phyloP scores from a whole-genome alignment of 1,284 basidiomycete genomes.

The Marasmius fiardii region DNA sequence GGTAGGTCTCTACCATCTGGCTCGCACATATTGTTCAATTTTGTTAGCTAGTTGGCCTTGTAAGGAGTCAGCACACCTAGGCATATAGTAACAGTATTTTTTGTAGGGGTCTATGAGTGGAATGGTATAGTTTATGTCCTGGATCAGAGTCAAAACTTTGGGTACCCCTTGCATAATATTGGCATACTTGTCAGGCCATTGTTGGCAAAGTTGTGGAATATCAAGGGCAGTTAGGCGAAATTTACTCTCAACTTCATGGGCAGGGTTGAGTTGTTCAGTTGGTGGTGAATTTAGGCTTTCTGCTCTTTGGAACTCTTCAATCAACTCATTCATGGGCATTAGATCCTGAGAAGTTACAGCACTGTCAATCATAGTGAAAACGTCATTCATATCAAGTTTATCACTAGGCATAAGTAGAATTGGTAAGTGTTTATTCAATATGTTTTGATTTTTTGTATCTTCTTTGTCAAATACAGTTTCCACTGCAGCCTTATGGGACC shows the following conservation, averaged over 20 bases:
- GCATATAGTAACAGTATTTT: conserved; percentile 19
- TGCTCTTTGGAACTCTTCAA: not conserved
- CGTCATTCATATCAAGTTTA: conserved; percentile 2
- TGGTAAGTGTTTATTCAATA: conserved; percentile 12
- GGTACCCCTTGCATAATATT: conserved; percentile 6
- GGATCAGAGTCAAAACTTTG: conserved; percentile 15
- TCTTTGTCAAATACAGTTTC: not conserved
- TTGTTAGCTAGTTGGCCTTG: too few species aligned
- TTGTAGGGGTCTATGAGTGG: conserved; percentile 22
- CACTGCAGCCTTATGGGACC: not conserved
- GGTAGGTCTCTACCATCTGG: too few species aligned
- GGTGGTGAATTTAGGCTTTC: not conserved
- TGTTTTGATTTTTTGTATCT: not conserved
- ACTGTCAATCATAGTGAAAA: conserved; percentile 8
- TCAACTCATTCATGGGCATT: not conserved
- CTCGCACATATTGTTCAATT: too few species aligned
- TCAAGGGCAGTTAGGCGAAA: not conserved
- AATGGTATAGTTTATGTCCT: conserved; percentile 24
- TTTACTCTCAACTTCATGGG: not conserved
- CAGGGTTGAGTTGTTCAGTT: not conserved
- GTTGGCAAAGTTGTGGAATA: not conserved
- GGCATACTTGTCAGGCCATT: too few species aligned
- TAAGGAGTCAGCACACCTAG: conserved; percentile 23
- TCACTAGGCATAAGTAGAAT: conserved; percentile 2
- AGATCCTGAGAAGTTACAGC: not conserved